Evolutionary conservation across 352 stramenopile genomes (phyloP).

Genomic region (Phytophthora multivora): DNA sequence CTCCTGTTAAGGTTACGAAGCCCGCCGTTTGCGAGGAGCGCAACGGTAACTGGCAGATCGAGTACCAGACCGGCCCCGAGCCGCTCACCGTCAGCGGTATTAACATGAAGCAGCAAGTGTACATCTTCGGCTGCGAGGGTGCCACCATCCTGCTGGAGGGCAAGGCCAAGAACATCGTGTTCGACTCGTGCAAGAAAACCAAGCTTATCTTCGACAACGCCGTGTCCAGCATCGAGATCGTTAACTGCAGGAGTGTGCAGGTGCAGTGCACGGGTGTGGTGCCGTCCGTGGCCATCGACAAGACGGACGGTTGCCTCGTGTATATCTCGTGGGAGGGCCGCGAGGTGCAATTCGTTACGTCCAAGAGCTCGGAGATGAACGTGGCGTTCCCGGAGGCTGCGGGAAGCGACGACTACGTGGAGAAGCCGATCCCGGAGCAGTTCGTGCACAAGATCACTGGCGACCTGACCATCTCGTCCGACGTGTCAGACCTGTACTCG

Average conservation of each 20-base stretch:
- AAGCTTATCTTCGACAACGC: conserved; percentile 96
- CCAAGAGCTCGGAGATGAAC: conserved; percentile 97
- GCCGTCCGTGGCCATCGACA: conserved; percentile 98
- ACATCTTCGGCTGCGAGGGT: conserved; percentile 95
- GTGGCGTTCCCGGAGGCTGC: conserved; percentile 91
- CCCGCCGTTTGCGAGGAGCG: conserved; percentile 81
- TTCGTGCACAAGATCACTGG: conserved; percentile 94
- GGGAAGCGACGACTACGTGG: conserved; percentile 91
- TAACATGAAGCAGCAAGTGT: conserved; percentile 96
- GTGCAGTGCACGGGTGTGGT: conserved; percentile 94
- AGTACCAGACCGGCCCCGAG: conserved; percentile 91
- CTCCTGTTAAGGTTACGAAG: conserved; percentile 51
- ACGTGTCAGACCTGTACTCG: conserved; percentile 96
- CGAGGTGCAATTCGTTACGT: conserved; percentile 92
- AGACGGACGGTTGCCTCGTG: conserved; percentile 97
- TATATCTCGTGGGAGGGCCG: conserved; percentile 95
- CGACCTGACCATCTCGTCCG: conserved; percentile 86
- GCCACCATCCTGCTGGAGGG: conserved; percentile 95
- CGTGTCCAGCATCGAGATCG: conserved; percentile 96
- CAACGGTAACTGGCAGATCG: conserved; percentile 97
- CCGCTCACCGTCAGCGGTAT: conserved; percentile 90
- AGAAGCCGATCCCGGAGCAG: conserved; percentile 97
- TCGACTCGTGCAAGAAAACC: conserved; percentile 96
- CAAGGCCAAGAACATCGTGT: conserved; percentile 97
- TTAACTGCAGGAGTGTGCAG: conserved; percentile 98